A percentile compares a stretch with the other conserved stretches of the same genome.
phyloP scores from a whole-genome alignment of 164 flowering plant species.

The Kalanchoe fedtschenkoi region DNA sequence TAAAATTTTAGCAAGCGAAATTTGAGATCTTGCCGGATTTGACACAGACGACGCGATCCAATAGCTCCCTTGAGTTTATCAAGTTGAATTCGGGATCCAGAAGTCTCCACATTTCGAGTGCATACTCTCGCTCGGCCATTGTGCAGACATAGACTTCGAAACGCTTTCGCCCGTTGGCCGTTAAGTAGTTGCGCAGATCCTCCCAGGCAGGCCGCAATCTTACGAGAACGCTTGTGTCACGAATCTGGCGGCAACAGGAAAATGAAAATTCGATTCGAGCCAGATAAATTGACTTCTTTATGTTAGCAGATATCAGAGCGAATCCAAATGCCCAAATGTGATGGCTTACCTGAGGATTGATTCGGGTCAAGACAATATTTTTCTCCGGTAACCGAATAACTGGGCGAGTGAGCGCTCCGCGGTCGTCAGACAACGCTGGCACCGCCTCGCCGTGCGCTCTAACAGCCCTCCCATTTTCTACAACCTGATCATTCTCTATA shows the following conservation, averaged over 20 bases:
- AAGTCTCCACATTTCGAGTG: conserved; percentile 99
- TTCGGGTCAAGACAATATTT: conserved; percentile 90
- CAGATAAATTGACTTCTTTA: not conserved
- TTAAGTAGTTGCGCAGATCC: conserved; percentile 89
- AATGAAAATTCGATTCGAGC: conserved; percentile 4
- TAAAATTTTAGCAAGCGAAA: not conserved
- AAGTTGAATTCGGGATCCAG: conserved; percentile 93
- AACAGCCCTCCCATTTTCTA: conserved; percentile 74
- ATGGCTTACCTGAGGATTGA: conserved; percentile 73
- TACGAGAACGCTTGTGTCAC: conserved; percentile 99
- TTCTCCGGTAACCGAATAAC: conserved; percentile 77
- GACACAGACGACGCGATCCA: conserved; percentile 90
- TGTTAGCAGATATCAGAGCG: not conserved
- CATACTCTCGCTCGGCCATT: conserved; percentile 99
- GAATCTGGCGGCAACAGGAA: conserved; percentile 46
- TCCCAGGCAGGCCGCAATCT: conserved; percentile 99
- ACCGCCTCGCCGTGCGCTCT: conserved; percentile 77
- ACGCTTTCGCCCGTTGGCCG: conserved; percentile 98
- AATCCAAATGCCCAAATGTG: not conserved
- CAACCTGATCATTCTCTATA: conserved; percentile 83
- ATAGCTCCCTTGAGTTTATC: conserved; percentile 59
- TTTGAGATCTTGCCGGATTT: conserved; percentile 56
- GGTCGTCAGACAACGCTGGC: conserved; percentile 81
- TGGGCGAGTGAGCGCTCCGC: conserved; percentile 73
- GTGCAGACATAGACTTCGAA: conserved; percentile 99